phyloP scores from a whole-genome alignment of 129 eudicot genomes.

The Daucus carota region DNA sequence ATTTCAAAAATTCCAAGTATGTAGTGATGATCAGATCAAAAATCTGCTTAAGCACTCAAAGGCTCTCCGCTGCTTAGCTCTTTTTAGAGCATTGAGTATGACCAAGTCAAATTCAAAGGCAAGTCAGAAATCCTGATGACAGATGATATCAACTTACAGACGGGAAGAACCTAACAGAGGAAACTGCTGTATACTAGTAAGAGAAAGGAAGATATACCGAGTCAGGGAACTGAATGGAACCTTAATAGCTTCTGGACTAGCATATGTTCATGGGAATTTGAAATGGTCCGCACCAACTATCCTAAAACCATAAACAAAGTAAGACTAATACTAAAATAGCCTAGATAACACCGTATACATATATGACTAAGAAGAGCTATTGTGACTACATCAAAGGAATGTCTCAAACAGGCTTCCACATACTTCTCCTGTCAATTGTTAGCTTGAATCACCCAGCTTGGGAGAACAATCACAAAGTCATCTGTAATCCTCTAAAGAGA shows the following conservation, averaged over 20 bases:
- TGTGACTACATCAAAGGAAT: neutral
- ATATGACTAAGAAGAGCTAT: neutral
- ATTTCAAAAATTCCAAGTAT: neutral
- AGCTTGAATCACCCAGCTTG: neutral
- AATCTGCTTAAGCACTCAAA: neutral
- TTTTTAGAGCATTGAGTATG: neutral
- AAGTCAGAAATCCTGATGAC: too few relatives aligned
- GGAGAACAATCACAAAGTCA: neutral
- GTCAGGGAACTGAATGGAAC: constrained; percentile 27
- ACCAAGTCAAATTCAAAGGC: neutral
- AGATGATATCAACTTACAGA: neutral
- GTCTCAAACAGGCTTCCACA: neutral
- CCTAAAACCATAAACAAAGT: neutral
- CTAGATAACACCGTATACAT: neutral
- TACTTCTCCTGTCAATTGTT: neutral
- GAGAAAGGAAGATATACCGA: neutral
- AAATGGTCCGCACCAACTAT: constrained; percentile 72
- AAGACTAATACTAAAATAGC: neutral
- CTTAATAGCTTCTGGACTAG: constrained; percentile 97
- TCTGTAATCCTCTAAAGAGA: neutral
- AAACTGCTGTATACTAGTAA: neutral
- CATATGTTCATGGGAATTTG: constrained; percentile 84
- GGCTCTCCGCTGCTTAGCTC: neutral
- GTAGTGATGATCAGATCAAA: neutral
- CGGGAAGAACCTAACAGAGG: neutral